Evolutionary conservation across 2,329 filamentous ascomycete genomes (phyloP), one percentile per base, ranked within the genome.

Genomic region (Cryphonectria nitschkei): DNA sequence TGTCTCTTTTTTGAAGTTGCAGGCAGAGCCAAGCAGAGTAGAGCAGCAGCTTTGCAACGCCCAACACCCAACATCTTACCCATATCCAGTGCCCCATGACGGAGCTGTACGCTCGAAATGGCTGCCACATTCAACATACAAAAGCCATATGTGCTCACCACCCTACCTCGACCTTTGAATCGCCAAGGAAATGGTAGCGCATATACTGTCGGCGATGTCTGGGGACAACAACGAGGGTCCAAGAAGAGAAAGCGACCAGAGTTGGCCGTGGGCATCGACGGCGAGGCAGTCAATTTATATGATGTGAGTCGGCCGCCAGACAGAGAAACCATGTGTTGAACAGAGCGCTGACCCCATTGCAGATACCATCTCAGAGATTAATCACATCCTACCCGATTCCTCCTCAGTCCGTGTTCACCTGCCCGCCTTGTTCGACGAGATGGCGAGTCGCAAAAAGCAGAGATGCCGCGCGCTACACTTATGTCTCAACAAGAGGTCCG

Each of bases 331-430:
- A 5, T 9, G 26, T 37, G n/a, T 19, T 34, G 1, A 7, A 54
- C 7, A 16, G 19, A 37, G 2, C n/a, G 67, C 74, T 79, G 71
- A 79, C 68, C 9, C n/a, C 5, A n/a, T 22, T 8, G 16, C 73
- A 92, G 89, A 83, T 91, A 62, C 84, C 88, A 3, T 86, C 88
- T 3, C 87, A 89, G 7, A 84, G 87, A 72, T 81, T 91, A 73
- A 85, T 91, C 75, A 91, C 89, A 8, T 91, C 89, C 1, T 91
- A 91, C 77, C 89, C 89, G 32, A 86, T 92, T 72, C 87, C 89
- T 37, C 90, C 89, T 1, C 88, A 90, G 78, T 86, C 89, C 68
- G 84, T 84, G 67, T 90, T 92, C 77, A 88, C 88, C 68, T 91
- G 89, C 78, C 79, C 89, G 11, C 86, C 89, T 29, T 86, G 84